phyloP scores from a whole-genome alignment of 2,329 filamentous ascomycete genomes.

The Herpotrichia juniperi region DNA sequence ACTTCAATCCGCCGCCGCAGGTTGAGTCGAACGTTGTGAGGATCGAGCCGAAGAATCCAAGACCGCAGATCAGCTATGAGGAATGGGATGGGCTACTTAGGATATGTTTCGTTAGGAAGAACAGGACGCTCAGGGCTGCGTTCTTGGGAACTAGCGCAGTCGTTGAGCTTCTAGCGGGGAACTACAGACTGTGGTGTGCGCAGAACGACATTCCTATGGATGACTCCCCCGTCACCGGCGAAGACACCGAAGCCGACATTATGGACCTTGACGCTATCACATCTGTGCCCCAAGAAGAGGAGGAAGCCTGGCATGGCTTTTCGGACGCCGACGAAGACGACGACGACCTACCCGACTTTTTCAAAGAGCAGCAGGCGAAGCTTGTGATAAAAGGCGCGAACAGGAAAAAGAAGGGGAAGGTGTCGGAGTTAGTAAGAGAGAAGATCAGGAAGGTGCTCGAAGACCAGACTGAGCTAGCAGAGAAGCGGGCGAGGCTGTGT shows the following conservation, averaged over 20 bases:
- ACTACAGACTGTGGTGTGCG: conserved; percentile 89
- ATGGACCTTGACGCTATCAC: conserved; percentile 55
- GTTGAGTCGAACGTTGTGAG: conserved; percentile 92
- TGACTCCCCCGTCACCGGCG: conserved; percentile 54
- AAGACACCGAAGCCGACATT: conserved; percentile 49
- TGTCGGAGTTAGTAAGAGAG: conserved; percentile 79
- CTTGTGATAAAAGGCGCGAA: conserved; percentile 60
- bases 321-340: conserved; percentile 61
- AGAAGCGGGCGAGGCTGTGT: conserved; percentile 82
- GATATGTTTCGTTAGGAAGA: conserved; percentile 85
- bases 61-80: conserved; percentile 88
- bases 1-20: conserved; percentile 92
- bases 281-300: conserved; percentile 31
- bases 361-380: conserved; percentile 68
- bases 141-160: conserved; percentile 83
- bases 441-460: conserved; percentile 88
- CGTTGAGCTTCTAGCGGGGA: conserved; percentile 80
- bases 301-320: conserved; percentile 55
- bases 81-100: conserved; percentile 92
- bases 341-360: conserved; percentile 82
- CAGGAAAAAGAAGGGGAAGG: conserved; percentile 76
- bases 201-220: conserved; percentile 82
- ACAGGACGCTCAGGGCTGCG: conserved; percentile 83
- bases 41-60: conserved; percentile 83
- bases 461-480: conserved; percentile 77